A percentile compares a stretch with the other conserved stretches of the same genome.
Evolutionary conservation across 441 rosid species (phyloP).

Genomic region (Omphalea diandra): DNA sequence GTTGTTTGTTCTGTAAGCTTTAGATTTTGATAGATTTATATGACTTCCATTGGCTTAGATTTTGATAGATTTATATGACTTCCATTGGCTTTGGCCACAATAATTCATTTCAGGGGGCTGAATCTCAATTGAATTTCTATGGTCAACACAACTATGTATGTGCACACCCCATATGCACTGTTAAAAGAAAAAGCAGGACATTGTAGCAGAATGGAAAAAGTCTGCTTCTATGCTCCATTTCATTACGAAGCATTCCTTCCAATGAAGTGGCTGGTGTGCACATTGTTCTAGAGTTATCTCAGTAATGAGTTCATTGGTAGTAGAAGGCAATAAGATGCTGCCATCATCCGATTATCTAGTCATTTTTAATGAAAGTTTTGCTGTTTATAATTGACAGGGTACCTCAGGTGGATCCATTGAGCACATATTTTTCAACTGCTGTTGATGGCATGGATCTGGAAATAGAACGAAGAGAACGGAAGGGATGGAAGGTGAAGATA

Average conservation of each 20-base stretch:
- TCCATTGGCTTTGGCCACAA: not conserved
- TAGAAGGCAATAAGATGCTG: constrained; percentile 4
- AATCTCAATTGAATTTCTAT: not conserved
- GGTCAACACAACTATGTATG: not conserved
- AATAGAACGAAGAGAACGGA: constrained; percentile 78
- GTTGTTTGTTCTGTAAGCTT: not conserved
- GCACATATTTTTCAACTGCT: constrained; percentile 57
- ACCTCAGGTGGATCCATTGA: constrained; percentile 64
- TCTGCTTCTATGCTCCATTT: not conserved
- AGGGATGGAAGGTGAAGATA: constrained; percentile 98
- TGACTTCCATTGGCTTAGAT: not conserved
- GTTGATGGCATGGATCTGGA: constrained; percentile 53
- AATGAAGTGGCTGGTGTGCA: not conserved
- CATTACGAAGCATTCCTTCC: not conserved
- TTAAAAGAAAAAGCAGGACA: not conserved
- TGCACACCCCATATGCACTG: not conserved
- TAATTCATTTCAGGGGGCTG: not conserved
- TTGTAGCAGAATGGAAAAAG: not conserved
- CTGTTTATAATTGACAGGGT: constrained; percentile 49
- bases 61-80: not conserved
- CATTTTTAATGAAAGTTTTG: constrained; percentile 28
- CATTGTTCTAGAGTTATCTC: not conserved
- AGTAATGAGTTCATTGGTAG: not conserved
- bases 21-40: not conserved
- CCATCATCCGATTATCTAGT: constrained; percentile 18